A percentile compares a stretch with the other conserved stretches of the same genome.
Evolutionary conservation across 331 rosid genomes (phyloP).

Genomic region (Arachis monticola): DNA sequence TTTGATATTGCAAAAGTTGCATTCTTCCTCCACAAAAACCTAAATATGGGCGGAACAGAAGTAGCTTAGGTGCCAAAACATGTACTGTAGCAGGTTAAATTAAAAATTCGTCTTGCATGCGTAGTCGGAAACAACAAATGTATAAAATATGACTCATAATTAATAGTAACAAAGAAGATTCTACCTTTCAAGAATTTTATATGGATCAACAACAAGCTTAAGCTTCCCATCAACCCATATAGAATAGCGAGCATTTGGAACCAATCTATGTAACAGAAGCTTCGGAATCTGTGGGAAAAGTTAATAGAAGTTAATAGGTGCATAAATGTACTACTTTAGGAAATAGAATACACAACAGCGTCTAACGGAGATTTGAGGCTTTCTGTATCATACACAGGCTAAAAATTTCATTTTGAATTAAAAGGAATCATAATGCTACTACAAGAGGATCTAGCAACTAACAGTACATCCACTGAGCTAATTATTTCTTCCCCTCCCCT

Average conservation of each 20-base stretch:
- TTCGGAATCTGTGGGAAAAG: conserved; percentile 78
- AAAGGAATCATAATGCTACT: not conserved
- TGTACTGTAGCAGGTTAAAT: not conserved
- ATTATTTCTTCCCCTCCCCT: conserved; percentile 14
- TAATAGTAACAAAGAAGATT: conserved; percentile 10
- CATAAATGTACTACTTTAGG: conserved; percentile 15
- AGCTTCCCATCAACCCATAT: conserved; percentile 97
- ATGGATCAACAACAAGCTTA: conserved; percentile 94
- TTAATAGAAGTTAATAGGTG: conserved; percentile 28
- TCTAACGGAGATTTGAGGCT: not conserved
- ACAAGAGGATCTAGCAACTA: no score
- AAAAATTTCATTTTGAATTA: conserved; percentile 15
- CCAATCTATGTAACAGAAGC: conserved; percentile 90
- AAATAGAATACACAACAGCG: conserved; percentile 24
- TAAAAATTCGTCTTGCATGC: not conserved
- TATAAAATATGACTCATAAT: conserved; percentile 25
- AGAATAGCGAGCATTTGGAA: conserved; percentile 91
- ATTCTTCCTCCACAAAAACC: conserved; percentile 98
- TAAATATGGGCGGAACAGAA: conserved; percentile 34
- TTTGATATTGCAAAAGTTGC: conserved; percentile 90
- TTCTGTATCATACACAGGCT: conserved; percentile 7
- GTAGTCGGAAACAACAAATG: not conserved
- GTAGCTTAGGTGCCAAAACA: conserved; percentile 31
- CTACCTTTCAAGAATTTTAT: conserved; percentile 90
- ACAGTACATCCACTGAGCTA: conserved; percentile 18